phyloP scores from a whole-genome alignment of 2,329 filamentous ascomycete species.

The Verticillium longisporum region DNA sequence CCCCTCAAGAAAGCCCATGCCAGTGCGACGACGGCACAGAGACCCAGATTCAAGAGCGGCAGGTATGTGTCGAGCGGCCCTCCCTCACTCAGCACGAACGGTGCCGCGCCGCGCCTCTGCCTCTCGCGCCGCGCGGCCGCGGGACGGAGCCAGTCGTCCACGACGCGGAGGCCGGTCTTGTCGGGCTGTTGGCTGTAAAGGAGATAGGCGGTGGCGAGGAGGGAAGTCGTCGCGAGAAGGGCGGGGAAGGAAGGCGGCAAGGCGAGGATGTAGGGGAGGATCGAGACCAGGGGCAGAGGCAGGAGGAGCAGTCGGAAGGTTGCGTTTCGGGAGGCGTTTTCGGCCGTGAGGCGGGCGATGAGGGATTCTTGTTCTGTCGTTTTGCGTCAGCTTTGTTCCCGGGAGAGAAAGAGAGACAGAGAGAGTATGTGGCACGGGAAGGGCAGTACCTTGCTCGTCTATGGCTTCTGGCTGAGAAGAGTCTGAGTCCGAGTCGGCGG shows the following conservation, averaged over 20 bases:
- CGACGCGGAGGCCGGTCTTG: conserved; percentile 15
- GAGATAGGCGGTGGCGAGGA: conserved; percentile 43
- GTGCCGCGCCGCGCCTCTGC: conserved; percentile 3
- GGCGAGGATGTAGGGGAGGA: conserved; percentile 42
- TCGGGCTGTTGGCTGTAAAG: conserved; percentile 53
- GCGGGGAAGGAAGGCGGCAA: conserved; percentile 26
- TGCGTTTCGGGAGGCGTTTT: conserved; percentile 52
- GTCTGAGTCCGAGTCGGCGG: conserved; percentile 50
- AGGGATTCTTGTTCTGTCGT: conserved; percentile 56
- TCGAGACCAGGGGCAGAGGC: conserved; percentile 48
- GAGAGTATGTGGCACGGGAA: neutral
- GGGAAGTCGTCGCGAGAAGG: conserved; percentile 46
- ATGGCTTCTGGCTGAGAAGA: conserved; percentile 52
- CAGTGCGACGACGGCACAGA: conserved; percentile 35
- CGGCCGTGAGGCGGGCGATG: conserved; percentile 45
- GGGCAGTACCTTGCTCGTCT: conserved; percentile 62
- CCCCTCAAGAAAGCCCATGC: neutral
- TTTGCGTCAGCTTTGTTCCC: conserved; percentile 1
- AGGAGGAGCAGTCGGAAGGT: conserved; percentile 54
- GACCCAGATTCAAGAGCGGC: conserved; percentile 47
- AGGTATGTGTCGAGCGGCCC: conserved; percentile 33
- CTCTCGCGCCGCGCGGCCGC: conserved; percentile 5
- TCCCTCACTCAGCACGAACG: conserved; percentile 7
- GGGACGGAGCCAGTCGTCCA: conserved; percentile 5
- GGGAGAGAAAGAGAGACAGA: neutral